Evolutionary conservation across 2,329 filamentous ascomycete species (phyloP).

Genomic region (Aspergillus phoenicis): DNA sequence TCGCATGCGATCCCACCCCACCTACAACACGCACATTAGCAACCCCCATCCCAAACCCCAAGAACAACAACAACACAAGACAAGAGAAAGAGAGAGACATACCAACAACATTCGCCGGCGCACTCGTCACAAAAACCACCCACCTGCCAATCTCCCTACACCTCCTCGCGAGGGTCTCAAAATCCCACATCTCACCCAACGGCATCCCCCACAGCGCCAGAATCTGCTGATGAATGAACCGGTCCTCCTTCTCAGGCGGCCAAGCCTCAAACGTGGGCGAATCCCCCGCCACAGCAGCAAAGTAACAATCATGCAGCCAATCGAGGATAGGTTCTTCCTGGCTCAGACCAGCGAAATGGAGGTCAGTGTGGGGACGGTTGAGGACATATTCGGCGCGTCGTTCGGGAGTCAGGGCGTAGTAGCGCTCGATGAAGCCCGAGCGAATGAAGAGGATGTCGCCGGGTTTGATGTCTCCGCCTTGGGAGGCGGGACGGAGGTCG

Average conservation of each 20-base stretch:
- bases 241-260: conserved; percentile 48
- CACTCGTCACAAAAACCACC: conserved; percentile 48
- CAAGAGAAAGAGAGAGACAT: conserved; percentile 19
- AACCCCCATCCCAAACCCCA: not conserved
- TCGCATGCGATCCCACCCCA: conserved; percentile 37
- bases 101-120: conserved; percentile 46
- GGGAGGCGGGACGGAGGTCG: conserved; percentile 58
- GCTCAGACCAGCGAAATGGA: conserved; percentile 53
- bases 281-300: conserved; percentile 67
- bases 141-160: conserved; percentile 42
- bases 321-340: conserved; percentile 60
- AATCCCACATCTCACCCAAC: conserved; percentile 50
- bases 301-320: conserved; percentile 71
- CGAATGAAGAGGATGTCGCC: conserved; percentile 70
- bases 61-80: not conserved
- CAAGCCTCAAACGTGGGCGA: conserved; percentile 65
- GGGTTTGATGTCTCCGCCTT: conserved; percentile 58
- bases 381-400: conserved; percentile 35
- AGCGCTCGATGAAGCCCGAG: conserved; percentile 63
- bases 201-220: conserved; percentile 50
- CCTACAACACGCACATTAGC: conserved; percentile 20
- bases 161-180: conserved; percentile 40
- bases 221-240: conserved; percentile 45
- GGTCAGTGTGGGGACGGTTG: conserved; percentile 39
- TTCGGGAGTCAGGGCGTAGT: conserved; percentile 50